Evolutionary conservation across 192 early-diverging fungal genomes (phyloP).

Genomic region (Mortierella hygrophila): DNA sequence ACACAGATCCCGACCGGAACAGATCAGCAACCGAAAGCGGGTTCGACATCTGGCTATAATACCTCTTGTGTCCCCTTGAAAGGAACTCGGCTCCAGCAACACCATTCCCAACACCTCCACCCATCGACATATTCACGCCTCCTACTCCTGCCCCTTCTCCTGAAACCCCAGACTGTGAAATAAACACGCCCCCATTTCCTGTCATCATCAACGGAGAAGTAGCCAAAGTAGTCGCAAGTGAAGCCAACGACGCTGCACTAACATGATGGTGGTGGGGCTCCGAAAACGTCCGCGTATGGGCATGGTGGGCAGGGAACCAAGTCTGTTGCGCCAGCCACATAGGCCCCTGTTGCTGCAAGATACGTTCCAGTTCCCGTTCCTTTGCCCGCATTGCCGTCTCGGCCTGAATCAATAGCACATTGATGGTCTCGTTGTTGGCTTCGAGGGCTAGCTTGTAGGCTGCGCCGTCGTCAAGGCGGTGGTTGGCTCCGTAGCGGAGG

Average conservation of each 20-base stretch:
- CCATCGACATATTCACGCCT: neutral
- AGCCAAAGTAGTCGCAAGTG: neutral
- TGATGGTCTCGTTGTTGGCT: slow-evolving; percentile 37
- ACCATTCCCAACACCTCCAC: neutral
- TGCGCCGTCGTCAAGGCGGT: slow-evolving; percentile 50
- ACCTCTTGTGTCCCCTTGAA: slow-evolving; percentile 42
- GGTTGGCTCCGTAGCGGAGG: slow-evolving; percentile 41
- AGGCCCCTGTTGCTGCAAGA: slow-evolving; percentile 31
- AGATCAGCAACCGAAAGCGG: slow-evolving; percentile 43
- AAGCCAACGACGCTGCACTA: neutral
- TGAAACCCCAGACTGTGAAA: neutral
- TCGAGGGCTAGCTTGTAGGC: slow-evolving; percentile 48
- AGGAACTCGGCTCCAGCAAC: neutral
- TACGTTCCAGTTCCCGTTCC: slow-evolving; percentile 38
- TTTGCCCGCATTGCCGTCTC: slow-evolving; percentile 43
- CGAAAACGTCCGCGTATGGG: neutral
- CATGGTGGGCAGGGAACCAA: slow-evolving; percentile 8
- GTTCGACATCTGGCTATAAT: slow-evolving; percentile 52
- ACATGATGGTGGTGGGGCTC: neutral
- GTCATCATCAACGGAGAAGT: slow-evolving; percentile 4
- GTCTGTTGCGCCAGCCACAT: slow-evolving; percentile 22
- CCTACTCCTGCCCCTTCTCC: neutral
- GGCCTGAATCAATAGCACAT: slow-evolving; percentile 39
- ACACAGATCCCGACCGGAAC: slow-evolving; percentile 44
- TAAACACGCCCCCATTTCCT: neutral